A percentile compares a stretch with the other conserved stretches of the same genome.
These are phyloP conservation scores for Neocallimastix lanati DNA, from an alignment of 192 early-diverging fungal species.

Conservation along the genomic window DNA sequence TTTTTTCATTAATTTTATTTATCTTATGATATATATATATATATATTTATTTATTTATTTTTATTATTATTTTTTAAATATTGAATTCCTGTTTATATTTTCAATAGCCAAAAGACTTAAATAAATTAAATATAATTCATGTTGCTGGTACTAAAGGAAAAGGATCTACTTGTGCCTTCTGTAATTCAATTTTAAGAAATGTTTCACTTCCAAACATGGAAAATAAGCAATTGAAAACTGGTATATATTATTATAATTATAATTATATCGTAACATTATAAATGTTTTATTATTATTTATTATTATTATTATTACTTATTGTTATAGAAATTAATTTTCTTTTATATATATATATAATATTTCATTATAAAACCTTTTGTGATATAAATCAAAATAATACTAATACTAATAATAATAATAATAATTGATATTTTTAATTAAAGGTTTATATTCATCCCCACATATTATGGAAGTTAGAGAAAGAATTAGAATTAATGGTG, in stretches of 20 bases:
- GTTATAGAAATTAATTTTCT: constrained; percentile 1
- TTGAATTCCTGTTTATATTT: background rate
- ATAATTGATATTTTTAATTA: constrained; percentile 1
- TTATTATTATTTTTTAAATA: background rate
- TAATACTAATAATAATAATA: too few species aligned
- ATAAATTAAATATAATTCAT: constrained; percentile 61
- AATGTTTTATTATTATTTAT: too few species aligned
- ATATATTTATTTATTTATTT: too few species aligned
- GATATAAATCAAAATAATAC: too few species aligned
- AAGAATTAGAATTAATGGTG: constrained; percentile 80
- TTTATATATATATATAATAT: constrained; percentile 11
- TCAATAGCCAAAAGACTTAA: constrained; percentile 3
- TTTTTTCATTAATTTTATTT: background rate
- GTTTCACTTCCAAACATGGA: constrained; percentile 10
- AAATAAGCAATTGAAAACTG: constrained; percentile 8
- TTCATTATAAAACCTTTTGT: too few species aligned
- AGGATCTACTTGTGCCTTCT: constrained; percentile 65
- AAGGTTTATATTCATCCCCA: constrained; percentile 79
- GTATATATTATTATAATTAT: too few species aligned
- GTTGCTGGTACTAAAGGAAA: constrained; percentile 77
- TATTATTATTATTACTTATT: too few species aligned
- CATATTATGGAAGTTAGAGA: constrained; percentile 84
- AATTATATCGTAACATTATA: too few species aligned
- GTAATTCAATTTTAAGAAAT: constrained; percentile 47
- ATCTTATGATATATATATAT: too few species aligned